These are phyloP conservation scores for Septoria linicola DNA, from an alignment of 2,329 filamentous ascomycete species.

Conservation along the genomic window DNA sequence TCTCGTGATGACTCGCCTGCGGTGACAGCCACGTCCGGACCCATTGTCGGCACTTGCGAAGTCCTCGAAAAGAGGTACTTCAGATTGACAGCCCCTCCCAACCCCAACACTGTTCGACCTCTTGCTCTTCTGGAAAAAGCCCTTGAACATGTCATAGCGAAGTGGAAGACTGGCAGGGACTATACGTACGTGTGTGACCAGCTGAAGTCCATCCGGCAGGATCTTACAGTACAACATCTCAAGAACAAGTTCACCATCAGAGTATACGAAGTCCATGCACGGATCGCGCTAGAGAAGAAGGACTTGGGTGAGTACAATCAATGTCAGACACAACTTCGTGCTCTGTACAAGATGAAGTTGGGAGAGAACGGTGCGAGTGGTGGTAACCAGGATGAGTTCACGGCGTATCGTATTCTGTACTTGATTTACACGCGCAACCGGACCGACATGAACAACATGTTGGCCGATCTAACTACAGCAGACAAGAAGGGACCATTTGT, in stretches of 20 bases:
- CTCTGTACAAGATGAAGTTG: constrained; percentile 81
- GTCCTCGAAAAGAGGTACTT: constrained; percentile 91
- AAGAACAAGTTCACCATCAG: constrained; percentile 94
- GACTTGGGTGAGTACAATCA: constrained; percentile 99
- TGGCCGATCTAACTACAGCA: constrained; percentile 98
- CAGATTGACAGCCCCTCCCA: constrained; percentile 84
- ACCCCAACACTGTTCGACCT: constrained; percentile 84
- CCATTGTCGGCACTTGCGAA: constrained; percentile 82
- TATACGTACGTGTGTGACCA: constrained; percentile 98
- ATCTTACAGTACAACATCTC: constrained; percentile 95
- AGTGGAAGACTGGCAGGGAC: constrained; percentile 90
- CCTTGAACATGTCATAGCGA: constrained; percentile 84
- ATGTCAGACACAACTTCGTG: constrained; percentile 96
- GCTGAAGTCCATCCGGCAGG: constrained; percentile 97
- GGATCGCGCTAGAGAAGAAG: constrained; percentile 95
- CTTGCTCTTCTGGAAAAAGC: constrained; percentile 77
- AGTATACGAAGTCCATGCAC: constrained; percentile 95
- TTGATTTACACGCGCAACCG: constrained; percentile 99
- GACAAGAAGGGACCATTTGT: constrained; percentile 84
- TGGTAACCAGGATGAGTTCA: constrained; percentile 91
- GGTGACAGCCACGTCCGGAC: constrained; percentile 53
- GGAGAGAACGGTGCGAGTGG: constrained; percentile 68
- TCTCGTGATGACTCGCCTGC: constrained; percentile 50
- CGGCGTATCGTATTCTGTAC: constrained; percentile 99
- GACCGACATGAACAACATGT: constrained; percentile 94